Conservation (phyloP, 371 early-diverging fungal genomes). For the Parasitella parasitica region DNA sequence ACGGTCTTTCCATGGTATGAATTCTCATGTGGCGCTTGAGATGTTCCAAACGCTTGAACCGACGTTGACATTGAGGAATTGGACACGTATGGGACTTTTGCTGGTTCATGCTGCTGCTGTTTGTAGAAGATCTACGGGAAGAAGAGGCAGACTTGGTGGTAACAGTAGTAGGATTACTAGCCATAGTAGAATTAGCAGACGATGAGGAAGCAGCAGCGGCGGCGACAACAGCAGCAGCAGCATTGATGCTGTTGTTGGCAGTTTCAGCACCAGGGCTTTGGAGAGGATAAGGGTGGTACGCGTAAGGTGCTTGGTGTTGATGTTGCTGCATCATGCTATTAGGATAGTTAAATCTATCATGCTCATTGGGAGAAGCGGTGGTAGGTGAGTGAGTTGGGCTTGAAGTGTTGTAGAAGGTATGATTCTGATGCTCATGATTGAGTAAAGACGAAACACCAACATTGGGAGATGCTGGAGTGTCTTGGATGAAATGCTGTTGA, state of each 20-base stretch:
- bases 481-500: background rate
- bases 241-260: background rate
- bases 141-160: background rate
- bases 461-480: background rate
- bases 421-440: background rate
- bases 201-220: background rate
- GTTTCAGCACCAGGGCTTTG: background rate
- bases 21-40: slow-evolving; percentile 87
- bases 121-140: background rate
- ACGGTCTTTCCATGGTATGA: slow-evolving; percentile 79
- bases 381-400: background rate
- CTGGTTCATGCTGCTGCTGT: background rate
- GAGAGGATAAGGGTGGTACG: background rate
- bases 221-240: background rate
- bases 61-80: slow-evolving; percentile 47
- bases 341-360: background rate
- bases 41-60: slow-evolving; percentile 84
- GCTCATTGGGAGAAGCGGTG: background rate
- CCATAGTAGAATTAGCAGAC: background rate
- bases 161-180: background rate
- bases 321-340: background rate
- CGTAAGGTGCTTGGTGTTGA: background rate
- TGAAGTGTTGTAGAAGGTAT: background rate
- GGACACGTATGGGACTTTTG: slow-evolving; percentile 26
- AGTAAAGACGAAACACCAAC: background rate